These are phyloP conservation scores for Allantophomopsis cytisporea DNA, from an alignment of 2,329 filamentous ascomycete species.

Conservation along the genomic window DNA sequence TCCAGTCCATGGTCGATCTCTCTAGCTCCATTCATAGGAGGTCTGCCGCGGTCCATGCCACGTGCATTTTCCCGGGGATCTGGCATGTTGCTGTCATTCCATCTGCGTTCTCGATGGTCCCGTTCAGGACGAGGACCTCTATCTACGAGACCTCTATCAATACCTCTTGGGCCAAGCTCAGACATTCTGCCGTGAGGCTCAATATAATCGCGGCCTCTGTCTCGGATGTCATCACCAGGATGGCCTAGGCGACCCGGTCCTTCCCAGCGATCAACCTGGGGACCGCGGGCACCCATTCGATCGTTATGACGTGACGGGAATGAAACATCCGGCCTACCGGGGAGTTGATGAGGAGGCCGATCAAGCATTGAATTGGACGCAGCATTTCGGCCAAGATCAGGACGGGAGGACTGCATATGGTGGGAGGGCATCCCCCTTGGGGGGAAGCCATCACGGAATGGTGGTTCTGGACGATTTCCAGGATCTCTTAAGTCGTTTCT, in stretches of 20 bases:
- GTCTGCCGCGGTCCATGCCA: constrained; percentile 12
- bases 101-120: not conserved
- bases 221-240: constrained; percentile 10
- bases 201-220: constrained; percentile 15
- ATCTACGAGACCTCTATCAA: constrained; percentile 8
- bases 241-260: constrained; percentile 7
- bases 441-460: too few relatives aligned
- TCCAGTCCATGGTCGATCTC: constrained; percentile 8
- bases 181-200: constrained; percentile 12
- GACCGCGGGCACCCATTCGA: constrained; percentile 9
- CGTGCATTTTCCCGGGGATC: constrained; percentile 12
- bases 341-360: constrained; percentile 12
- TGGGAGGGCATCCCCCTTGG: too few relatives aligned
- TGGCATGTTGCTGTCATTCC: constrained; percentile 14
- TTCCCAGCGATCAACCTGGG: not conserved
- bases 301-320: constrained; percentile 16
- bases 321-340: constrained; percentile 17
- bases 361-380: constrained; percentile 6
- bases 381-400: constrained; percentile 9
- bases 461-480: too few relatives aligned
- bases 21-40: constrained; percentile 8
- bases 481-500: constrained; percentile 1
- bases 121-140: too few relatives aligned
- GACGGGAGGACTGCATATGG: constrained; percentile 7
- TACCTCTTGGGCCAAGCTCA: not conserved